A percentile compares a stretch with the other conserved stretches of the same genome.
These are phyloP conservation scores for Mallotus japonicus DNA, from an alignment of 441 rosid genomes.

Conservation along the genomic window DNA sequence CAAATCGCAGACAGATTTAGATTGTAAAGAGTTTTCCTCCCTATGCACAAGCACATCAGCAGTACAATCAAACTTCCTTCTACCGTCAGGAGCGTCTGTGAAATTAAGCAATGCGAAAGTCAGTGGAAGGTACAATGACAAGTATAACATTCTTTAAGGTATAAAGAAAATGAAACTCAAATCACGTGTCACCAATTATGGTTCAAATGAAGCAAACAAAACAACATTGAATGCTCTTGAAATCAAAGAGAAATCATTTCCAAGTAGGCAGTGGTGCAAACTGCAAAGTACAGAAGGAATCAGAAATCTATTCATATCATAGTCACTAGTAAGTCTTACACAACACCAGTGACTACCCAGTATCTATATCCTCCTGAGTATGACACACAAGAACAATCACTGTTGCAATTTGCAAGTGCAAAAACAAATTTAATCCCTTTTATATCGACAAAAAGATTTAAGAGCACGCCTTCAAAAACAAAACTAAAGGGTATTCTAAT, in stretches of 20 bases:
- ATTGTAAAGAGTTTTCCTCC: conserved; percentile 4
- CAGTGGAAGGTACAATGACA: too few relatives aligned
- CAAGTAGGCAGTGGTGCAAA: neutral
- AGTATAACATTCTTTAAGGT: too few relatives aligned
- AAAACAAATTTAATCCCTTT: too few relatives aligned
- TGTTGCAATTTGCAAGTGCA: neutral
- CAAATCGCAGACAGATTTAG: conserved; percentile 28
- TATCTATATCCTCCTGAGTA: neutral
- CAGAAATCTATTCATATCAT: neutral
- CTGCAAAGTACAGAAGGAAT: neutral
- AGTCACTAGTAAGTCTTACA: neutral
- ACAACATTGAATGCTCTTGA: too few relatives aligned
- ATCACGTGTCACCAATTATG: too few relatives aligned
- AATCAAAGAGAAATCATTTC: neutral
- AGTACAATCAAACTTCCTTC: conserved; percentile 37
- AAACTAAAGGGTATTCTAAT: neutral
- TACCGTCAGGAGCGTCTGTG: conserved; percentile 25
- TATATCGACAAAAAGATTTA: too few relatives aligned
- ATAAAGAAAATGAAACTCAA: too few relatives aligned
- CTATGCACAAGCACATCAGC: neutral
- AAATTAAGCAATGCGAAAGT: conserved; percentile 1
- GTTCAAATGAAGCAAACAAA: too few relatives aligned
- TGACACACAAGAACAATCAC: neutral
- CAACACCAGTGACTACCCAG: neutral
- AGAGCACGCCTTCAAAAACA: too few relatives aligned